Conservation (phyloP, 2,329 filamentous ascomycete genomes). For the Talaromyces sp. region DNA sequence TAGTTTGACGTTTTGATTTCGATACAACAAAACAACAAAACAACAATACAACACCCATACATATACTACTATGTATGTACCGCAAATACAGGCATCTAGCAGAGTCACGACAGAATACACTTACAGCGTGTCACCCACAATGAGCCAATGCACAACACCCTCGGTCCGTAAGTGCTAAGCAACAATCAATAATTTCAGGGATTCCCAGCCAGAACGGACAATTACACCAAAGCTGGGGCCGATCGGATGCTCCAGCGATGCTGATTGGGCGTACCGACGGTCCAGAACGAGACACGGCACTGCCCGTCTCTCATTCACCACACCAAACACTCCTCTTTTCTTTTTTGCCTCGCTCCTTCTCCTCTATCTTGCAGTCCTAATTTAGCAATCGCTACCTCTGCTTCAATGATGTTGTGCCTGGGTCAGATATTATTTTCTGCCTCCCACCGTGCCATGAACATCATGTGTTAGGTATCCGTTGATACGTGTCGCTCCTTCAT, state of each 20-base stretch:
- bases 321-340: not conserved
- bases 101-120: not conserved
- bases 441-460: not conserved
- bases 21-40: too few species aligned
- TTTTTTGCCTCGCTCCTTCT: not conserved
- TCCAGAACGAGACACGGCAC: slow-evolving; percentile 4
- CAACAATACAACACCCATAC: not conserved
- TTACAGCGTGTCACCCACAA: too few species aligned
- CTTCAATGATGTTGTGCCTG: slow-evolving; percentile 1
- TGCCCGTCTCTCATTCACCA: not conserved
- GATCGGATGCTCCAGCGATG: not conserved
- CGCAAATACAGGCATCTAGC: not conserved
- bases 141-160: not conserved
- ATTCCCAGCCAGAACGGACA: not conserved
- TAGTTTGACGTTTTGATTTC: not conserved
- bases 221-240: slow-evolving; percentile 1
- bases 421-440: not conserved
- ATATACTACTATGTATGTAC: not conserved
- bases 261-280: not conserved
- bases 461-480: slow-evolving; percentile 5
- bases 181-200: not conserved
- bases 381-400: not conserved
- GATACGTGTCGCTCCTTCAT: slow-evolving; percentile 10
- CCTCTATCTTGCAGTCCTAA: not conserved
- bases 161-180: not conserved